Conservation (phyloP, 1,139 yeast species). For the Geotrichum macrosporum region DNA sequence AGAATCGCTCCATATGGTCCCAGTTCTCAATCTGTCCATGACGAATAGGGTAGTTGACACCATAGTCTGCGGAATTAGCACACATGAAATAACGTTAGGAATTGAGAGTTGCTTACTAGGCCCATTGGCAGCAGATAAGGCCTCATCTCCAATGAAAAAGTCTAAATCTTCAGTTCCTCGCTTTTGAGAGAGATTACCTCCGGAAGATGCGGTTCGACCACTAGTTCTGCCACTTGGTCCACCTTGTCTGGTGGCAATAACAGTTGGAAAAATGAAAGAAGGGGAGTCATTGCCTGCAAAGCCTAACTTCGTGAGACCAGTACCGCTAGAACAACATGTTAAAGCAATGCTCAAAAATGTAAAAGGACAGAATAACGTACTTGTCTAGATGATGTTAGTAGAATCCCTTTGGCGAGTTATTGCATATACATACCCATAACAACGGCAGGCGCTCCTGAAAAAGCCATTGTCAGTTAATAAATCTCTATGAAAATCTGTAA, state of each 20-base stretch:
- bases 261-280: constrained; percentile 95
- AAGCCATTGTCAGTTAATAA: constrained; percentile 28
- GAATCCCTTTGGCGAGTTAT: not conserved
- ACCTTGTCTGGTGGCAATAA: constrained; percentile 73
- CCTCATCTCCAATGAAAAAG: constrained; percentile 94
- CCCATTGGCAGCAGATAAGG: constrained; percentile 81
- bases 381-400: constrained; percentile 24
- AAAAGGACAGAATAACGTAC: constrained; percentile 24
- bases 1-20: constrained; percentile 99
- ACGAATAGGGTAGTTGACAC: constrained; percentile 84
- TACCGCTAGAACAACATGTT: constrained; percentile 57
- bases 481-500: not conserved
- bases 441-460: constrained; percentile 63
- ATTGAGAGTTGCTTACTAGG: constrained; percentile 41
- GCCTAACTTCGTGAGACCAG: constrained; percentile 95
- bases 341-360: no score
- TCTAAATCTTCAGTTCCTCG: constrained; percentile 94
- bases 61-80: constrained; percentile 49
- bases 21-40: constrained; percentile 98
- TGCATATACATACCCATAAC: constrained; percentile 65
- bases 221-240: constrained; percentile 38
- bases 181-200: constrained; percentile 55
- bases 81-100: not conserved
- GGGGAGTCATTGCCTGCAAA: constrained; percentile 99
- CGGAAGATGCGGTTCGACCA: constrained; percentile 36